Base-by-base conservation (phyloP, 148 eudicot species). In the Vaccinium corymbosum region DNA sequence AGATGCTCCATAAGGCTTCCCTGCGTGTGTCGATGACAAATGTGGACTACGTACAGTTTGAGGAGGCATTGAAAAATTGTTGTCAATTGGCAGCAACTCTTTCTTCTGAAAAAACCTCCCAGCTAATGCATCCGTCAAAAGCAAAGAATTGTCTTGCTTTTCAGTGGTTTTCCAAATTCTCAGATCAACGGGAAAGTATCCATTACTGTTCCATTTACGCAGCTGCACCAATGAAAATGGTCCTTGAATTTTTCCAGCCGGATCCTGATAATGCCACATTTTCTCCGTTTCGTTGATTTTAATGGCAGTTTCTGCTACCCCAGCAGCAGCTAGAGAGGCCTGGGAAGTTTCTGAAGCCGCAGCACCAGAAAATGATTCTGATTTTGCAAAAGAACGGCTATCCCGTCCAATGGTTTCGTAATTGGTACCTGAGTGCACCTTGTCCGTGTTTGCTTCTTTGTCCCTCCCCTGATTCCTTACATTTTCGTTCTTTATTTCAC, bases 141-240 rank as follows among this genome's bases (percentile, higher is more conserved):
- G 93, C 32, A 95, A 84, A 79, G 96, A 90, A 85, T 93, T 92
- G 22, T 92, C 92, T 88, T 93, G 92, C 61, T 81, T 86, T 66
- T 86, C 92, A 4, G 89, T 81, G 78, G 84, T 82, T 90, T 86
- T 94, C 99, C 99, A 95, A 76, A 97, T 90, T 88, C 38, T 89
- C 78, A 97, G 83, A 83, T 91, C 93, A 64, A 87, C 90, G 55
- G 99, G 99, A 66, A 97, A 97, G 85, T 92, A 97, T 59, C 99
- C 98, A 12, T 88, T 93, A 81, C 89, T 95, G 79, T 87, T 97
- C 99, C 99, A 97, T 89, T 95, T 97, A 56, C 97, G 93, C 79
- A 97, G 88, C 90, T 95, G 98, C 6, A 89, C 86, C 86, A 97
- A 85, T 25, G 98, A 93, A 87, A 97, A 97, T 61, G 99, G 99